A percentile compares a stretch with the other conserved stretches of the same genome.
phyloP scores from a whole-genome alignment of 1,139 yeast genomes.

The Nakaseomyces uthaithaninus region DNA sequence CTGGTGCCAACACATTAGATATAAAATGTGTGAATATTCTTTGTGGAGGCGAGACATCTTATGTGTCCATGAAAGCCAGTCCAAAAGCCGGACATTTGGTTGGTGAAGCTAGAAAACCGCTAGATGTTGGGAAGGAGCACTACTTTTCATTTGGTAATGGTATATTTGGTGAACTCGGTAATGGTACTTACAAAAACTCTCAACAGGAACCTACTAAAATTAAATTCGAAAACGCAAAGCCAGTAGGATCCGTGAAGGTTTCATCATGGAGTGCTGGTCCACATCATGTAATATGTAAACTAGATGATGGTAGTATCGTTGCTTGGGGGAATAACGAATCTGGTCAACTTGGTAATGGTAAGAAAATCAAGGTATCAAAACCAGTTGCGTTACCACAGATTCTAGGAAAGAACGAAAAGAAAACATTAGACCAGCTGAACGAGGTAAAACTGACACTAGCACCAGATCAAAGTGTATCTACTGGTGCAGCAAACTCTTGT shows the following conservation, averaged over 20 bases:
- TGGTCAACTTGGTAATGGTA: conserved; percentile 85
- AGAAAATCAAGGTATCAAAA: conserved; percentile 47
- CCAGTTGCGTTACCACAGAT: conserved; percentile 46
- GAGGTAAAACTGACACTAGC: background rate
- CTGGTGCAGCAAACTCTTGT: conserved; percentile 58
- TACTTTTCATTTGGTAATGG: conserved; percentile 77
- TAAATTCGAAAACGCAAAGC: conserved; percentile 41
- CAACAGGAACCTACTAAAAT: conserved; percentile 59
- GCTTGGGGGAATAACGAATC: conserved; percentile 77
- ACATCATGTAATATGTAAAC: conserved; percentile 56
- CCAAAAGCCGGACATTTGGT: conserved; percentile 8
- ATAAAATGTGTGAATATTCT: conserved; percentile 41
- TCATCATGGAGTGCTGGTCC: conserved; percentile 51
- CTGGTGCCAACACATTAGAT: conserved; percentile 5
- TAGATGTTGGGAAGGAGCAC: conserved; percentile 18
- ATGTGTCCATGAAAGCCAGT: conserved; percentile 36
- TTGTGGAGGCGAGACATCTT: conserved; percentile 67
- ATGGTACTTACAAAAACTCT: conserved; percentile 66
- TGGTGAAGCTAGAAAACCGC: conserved; percentile 6
- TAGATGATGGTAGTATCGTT: conserved; percentile 57
- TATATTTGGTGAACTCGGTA: conserved; percentile 79
- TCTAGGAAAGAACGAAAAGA: background rate
- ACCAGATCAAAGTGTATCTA: conserved; percentile 47
- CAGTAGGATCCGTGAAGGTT: conserved; percentile 38
- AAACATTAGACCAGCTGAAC: background rate